These are phyloP conservation scores for Metschnikowia shivogae DNA, from an alignment of 805 yeast species.

Conservation along the genomic window DNA sequence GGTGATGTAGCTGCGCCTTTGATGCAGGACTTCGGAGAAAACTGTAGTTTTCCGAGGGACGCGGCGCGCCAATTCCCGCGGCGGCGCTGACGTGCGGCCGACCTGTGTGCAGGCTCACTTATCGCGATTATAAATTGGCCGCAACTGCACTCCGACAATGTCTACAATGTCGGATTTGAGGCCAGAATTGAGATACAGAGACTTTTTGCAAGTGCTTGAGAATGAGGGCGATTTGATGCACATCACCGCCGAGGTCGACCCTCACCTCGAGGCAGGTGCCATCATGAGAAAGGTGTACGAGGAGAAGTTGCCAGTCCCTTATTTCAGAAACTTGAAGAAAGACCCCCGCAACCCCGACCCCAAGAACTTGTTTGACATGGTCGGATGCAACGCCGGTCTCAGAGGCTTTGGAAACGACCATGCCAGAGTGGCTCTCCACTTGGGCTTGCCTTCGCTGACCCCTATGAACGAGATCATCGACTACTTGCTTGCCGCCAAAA, in stretches of 20 bases:
- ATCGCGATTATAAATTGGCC: not conserved
- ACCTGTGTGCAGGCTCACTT: too few relatives aligned
- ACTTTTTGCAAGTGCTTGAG: constrained; percentile 20
- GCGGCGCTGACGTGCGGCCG: too few relatives aligned
- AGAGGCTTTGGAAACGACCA: constrained; percentile 19
- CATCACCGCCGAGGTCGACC: constrained; percentile 21
- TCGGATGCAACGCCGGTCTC: constrained; percentile 23
- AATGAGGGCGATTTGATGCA: constrained; percentile 22
- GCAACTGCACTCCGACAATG: not conserved
- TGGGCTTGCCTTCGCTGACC: constrained; percentile 19
- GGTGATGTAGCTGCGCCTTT: not conserved
- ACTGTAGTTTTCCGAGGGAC: too few relatives aligned
- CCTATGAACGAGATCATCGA: constrained; percentile 20
- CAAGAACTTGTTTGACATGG: constrained; percentile 16
- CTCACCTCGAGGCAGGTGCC: constrained; percentile 25
- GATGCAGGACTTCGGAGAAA: too few relatives aligned
- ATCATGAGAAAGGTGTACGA: constrained; percentile 24
- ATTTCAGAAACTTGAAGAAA: constrained; percentile 20
- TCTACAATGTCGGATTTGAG: constrained; percentile 5
- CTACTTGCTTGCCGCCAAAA: constrained; percentile 17
- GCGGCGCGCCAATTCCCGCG: too few relatives aligned
- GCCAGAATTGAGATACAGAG: constrained; percentile 22
- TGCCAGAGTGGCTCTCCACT: constrained; percentile 24
- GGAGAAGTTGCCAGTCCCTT: constrained; percentile 20
- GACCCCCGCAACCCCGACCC: constrained; percentile 7